Evolutionary conservation across 805 yeast species (phyloP).

Genomic region (Candida broadrunensis): DNA sequence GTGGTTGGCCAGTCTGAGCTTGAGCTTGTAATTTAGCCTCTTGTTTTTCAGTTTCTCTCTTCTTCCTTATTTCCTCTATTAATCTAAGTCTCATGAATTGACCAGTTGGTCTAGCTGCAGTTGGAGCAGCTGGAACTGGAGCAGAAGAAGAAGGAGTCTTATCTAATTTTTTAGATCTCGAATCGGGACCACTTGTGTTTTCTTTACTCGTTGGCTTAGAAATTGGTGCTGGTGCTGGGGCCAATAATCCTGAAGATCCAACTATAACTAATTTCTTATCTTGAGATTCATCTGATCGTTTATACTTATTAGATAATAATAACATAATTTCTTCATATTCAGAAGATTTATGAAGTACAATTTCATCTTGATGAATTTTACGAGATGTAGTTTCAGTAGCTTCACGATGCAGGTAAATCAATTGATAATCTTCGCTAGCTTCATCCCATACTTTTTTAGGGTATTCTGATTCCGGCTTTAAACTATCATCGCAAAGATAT

Average conservation of each 20-base stretch:
- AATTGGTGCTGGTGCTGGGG: conserved; percentile 12
- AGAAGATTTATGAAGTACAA: conserved; percentile 59
- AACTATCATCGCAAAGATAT: conserved; percentile 44
- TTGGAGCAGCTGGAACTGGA: conserved; percentile 12
- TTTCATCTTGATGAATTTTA: conserved; percentile 40
- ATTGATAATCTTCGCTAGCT: conserved; percentile 27
- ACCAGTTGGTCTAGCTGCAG: conserved; percentile 24
- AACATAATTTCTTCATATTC: conserved; percentile 90
- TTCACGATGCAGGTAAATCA: conserved; percentile 30
- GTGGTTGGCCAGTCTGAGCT: conserved; percentile 10
- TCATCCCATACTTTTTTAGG: conserved; percentile 47
- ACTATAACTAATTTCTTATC: conserved; percentile 40
- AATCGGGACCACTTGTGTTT: conserved; percentile 27
- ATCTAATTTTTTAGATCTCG: conserved; percentile 19
- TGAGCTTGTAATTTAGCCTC: conserved; percentile 41
- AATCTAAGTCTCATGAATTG: conserved; percentile 87
- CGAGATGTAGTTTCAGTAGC: conserved; percentile 28
- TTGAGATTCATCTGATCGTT: conserved; percentile 33
- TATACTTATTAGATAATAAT: conserved; percentile 37
- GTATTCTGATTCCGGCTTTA: conserved; percentile 45
- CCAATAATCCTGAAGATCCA: conserved; percentile 21
- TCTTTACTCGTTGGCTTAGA: conserved; percentile 17
- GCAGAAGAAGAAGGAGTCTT: conserved; percentile 10
- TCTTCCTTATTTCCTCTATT: conserved; percentile 79
- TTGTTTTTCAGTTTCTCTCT: conserved; percentile 47